Percentiles rank a stretch among this genome's conserved stretches.
Conservation (phyloP, 1,284 basidiomycete species). For the Hemileia vastatrix region DNA sequence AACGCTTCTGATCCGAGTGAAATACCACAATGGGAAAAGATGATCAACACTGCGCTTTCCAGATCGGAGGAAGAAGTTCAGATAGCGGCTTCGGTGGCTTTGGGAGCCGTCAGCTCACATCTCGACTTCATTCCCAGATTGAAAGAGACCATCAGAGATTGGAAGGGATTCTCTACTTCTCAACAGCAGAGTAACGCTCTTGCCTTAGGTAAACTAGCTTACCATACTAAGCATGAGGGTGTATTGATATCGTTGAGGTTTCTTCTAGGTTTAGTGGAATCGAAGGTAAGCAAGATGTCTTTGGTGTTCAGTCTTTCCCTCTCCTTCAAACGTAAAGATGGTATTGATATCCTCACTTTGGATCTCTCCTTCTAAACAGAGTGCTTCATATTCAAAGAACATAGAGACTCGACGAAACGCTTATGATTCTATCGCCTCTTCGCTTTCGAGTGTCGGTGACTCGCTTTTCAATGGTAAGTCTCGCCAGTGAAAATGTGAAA, state of each 20-base stretch:
- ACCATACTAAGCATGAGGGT: constrained; percentile 52
- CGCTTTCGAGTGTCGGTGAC: no score
- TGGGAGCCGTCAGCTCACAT: constrained; percentile 58
- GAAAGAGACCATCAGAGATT: constrained; percentile 55
- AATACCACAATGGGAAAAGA: constrained; percentile 56
- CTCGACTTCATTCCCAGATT: constrained; percentile 61
- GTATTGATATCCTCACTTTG: no score
- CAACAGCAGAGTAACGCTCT: constrained; percentile 68
- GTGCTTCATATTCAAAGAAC: no score
- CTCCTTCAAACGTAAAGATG: no score
- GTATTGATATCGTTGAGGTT: constrained; percentile 53
- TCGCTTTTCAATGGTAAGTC: constrained; percentile 1
- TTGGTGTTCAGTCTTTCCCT: constrained; percentile 27
- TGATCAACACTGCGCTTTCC: constrained; percentile 64
- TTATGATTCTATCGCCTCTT: constrained; percentile 58
- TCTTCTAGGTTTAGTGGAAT: constrained; percentile 55
- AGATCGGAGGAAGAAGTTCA: constrained; percentile 61
- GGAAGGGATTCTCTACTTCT: constrained; percentile 52
- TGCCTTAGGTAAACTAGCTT: constrained; percentile 64
- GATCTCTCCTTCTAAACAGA: no score
- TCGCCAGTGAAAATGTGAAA: constrained; percentile 5
- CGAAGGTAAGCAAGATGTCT: constrained; percentile 55
- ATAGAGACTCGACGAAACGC: constrained; percentile 64
- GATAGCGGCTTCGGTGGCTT: constrained; percentile 58
- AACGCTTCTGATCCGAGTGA: constrained; percentile 45